phyloP scores from a whole-genome alignment of 2,329 filamentous ascomycete genomes.

The Aspergillus hortae region DNA sequence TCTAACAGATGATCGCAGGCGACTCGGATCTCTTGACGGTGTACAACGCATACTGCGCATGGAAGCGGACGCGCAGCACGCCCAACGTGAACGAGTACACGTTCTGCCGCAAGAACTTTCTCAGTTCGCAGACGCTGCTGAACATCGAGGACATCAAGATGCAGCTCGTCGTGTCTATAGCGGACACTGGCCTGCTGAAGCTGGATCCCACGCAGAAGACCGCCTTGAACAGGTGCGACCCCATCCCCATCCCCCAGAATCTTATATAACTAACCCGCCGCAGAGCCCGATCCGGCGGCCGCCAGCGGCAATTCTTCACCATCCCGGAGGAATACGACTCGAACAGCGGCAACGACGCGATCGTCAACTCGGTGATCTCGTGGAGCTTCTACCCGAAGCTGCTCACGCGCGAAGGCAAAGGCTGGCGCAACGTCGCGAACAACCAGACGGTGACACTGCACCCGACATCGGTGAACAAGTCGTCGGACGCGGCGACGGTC shows the following conservation, averaged over 20 bases:
- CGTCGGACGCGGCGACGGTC: slow-evolving; percentile 42
- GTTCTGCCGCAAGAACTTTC: slow-evolving; percentile 92
- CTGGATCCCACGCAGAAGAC: slow-evolving; percentile 70
- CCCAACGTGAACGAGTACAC: slow-evolving; percentile 72
- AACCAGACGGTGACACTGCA: slow-evolving; percentile 87
- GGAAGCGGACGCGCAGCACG: slow-evolving; percentile 76
- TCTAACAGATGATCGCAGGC: slow-evolving; percentile 40
- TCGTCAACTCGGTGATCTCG: slow-evolving; percentile 78
- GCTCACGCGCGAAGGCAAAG: slow-evolving; percentile 76
- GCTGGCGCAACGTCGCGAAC: slow-evolving; percentile 86
- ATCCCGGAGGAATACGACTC: slow-evolving; percentile 70
- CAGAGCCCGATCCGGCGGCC: slow-evolving; percentile 59
- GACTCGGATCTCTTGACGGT: slow-evolving; percentile 90
- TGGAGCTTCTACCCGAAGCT: slow-evolving; percentile 97
- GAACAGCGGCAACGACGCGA: slow-evolving; percentile 74
- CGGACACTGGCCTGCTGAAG: slow-evolving; percentile 77
- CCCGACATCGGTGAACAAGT: slow-evolving; percentile 84
- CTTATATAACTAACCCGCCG: slow-evolving; percentile 4
- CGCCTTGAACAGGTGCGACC: slow-evolving; percentile 58
- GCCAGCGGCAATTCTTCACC: slow-evolving; percentile 74
- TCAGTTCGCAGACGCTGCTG: slow-evolving; percentile 79
- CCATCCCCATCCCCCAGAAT: not conserved
- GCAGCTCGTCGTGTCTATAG: slow-evolving; percentile 79
- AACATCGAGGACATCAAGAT: slow-evolving; percentile 96
- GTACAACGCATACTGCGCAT: slow-evolving; percentile 88